These are phyloP conservation scores for Emergomyces pasteurianus DNA, from an alignment of 2,329 filamentous ascomycete genomes.

Conservation along the genomic window DNA sequence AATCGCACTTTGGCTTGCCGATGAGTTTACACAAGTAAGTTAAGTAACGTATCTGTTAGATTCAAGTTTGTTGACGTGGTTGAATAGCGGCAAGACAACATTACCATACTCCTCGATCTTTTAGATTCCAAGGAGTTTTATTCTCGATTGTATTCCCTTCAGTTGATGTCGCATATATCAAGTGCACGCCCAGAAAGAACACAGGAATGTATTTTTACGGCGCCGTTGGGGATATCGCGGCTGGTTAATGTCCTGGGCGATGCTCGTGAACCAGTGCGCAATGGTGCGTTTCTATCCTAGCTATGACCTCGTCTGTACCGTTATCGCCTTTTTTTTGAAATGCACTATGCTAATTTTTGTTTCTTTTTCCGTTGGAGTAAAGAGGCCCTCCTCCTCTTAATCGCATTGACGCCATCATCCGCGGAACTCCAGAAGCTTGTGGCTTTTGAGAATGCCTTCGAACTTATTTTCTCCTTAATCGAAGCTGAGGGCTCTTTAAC, in stretches of 20 bases:
- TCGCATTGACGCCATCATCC: slow-evolving; percentile 75
- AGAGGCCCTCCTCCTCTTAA: slow-evolving; percentile 77
- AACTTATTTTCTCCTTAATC: slow-evolving; percentile 72
- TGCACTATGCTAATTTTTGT: neutral
- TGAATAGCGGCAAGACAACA: slow-evolving; percentile 77
- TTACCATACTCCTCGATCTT: slow-evolving; percentile 77
- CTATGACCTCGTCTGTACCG: neutral
- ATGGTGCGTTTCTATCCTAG: slow-evolving; percentile 37
- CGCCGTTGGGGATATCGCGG: slow-evolving; percentile 75
- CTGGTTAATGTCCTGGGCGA: slow-evolving; percentile 79
- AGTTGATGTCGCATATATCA: slow-evolving; percentile 77
- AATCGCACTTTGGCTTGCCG: slow-evolving; percentile 88
- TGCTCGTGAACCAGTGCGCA: slow-evolving; percentile 70
- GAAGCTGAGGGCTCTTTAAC: slow-evolving; percentile 66
- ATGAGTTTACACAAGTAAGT: slow-evolving; percentile 84
- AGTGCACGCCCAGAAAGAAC: slow-evolving; percentile 78
- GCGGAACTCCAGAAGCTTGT: slow-evolving; percentile 88
- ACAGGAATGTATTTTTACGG: slow-evolving; percentile 85
- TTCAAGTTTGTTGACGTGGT: slow-evolving; percentile 37
- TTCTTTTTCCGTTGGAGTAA: neutral
- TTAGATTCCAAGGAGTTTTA: slow-evolving; percentile 82
- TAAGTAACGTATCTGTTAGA: slow-evolving; percentile 1
- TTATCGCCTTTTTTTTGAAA: neutral
- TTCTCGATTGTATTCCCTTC: slow-evolving; percentile 77
- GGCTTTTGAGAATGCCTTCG: slow-evolving; percentile 89